Evolutionary conservation across 352 stramenopile species (phyloP).

Genomic region (Pythium phragmitis): DNA sequence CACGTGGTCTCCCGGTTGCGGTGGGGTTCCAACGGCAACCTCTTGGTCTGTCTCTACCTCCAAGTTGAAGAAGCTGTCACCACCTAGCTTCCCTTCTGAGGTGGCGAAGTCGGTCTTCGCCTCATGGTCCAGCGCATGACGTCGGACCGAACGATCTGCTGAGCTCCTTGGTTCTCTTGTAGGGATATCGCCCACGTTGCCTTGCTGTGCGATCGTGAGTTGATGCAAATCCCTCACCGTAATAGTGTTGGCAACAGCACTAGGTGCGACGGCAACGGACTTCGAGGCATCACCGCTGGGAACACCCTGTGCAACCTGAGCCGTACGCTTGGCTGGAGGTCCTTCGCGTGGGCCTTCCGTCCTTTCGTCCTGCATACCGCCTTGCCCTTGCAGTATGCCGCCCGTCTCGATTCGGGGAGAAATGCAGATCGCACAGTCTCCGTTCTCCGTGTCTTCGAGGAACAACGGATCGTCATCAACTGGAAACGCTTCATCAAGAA

Average conservation of each 20-base stretch:
- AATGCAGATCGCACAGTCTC: not conserved
- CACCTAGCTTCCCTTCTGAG: no score
- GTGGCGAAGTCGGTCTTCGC: no score
- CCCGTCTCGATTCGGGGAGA: not conserved
- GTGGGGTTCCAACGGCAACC: no score
- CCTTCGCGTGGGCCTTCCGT: not conserved
- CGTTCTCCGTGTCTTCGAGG: not conserved
- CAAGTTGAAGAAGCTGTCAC: no score
- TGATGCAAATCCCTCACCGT: no score
- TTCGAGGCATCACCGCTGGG: not conserved
- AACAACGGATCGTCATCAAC: not conserved
- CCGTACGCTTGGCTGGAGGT: not conserved
- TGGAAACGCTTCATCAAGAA: not conserved
- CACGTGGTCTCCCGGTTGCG: no score
- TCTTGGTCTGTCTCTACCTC: no score
- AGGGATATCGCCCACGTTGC: no score
- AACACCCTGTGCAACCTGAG: not conserved
- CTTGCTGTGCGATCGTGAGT: no score
- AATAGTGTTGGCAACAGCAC: not conserved
- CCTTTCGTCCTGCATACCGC: not conserved
- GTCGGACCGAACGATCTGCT: no score
- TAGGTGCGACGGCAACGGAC: not conserved
- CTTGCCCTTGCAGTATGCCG: not conserved
- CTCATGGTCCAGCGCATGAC: no score
- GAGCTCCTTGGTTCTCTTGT: no score